Percentiles rank a stretch among this genome's conserved stretches.
Evolutionary conservation across 352 stramenopile genomes (phyloP).

Genomic region (Phytophthora sp.): DNA sequence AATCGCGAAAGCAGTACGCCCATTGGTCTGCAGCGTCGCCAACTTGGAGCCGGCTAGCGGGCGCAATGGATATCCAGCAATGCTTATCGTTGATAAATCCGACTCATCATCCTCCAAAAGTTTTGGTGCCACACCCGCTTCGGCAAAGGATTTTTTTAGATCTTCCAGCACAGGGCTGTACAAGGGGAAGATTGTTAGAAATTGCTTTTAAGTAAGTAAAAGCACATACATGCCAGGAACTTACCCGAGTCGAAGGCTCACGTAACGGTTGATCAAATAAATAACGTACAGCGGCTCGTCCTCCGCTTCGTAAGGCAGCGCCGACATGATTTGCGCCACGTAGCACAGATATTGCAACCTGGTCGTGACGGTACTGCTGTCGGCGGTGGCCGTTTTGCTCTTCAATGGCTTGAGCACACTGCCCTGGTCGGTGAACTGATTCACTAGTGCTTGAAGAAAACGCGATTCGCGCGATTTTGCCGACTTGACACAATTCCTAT

Average conservation of each 20-base stretch:
- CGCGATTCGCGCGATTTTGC: constrained; percentile 50
- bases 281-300: constrained; percentile 89
- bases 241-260: constrained; percentile 83
- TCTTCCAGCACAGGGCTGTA: constrained; percentile 61
- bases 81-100: constrained; percentile 51
- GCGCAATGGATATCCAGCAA: constrained; percentile 36
- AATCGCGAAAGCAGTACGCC: constrained; percentile 57
- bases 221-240: constrained; percentile 33
- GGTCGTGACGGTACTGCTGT: constrained; percentile 17
- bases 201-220: no score
- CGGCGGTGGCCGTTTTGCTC: constrained; percentile 5
- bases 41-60: constrained; percentile 17
- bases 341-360: constrained; percentile 82
- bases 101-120: constrained; percentile 56
- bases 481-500: constrained; percentile 63
- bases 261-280: constrained; percentile 86
- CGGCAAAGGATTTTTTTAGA: constrained; percentile 56
- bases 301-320: constrained; percentile 80
- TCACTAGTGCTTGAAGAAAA: constrained; percentile 73
- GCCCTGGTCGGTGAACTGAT: constrained; percentile 71
- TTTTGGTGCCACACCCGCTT: constrained; percentile 41
- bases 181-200: constrained; percentile 13
- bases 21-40: constrained; percentile 21
- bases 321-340: constrained; percentile 66
- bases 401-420: constrained; percentile 44